A percentile compares a stretch with the other conserved stretches of the same genome.
Evolutionary conservation across 2,329 filamentous ascomycete species (phyloP).

Genomic region (Magnaporthiopsis poae): DNA sequence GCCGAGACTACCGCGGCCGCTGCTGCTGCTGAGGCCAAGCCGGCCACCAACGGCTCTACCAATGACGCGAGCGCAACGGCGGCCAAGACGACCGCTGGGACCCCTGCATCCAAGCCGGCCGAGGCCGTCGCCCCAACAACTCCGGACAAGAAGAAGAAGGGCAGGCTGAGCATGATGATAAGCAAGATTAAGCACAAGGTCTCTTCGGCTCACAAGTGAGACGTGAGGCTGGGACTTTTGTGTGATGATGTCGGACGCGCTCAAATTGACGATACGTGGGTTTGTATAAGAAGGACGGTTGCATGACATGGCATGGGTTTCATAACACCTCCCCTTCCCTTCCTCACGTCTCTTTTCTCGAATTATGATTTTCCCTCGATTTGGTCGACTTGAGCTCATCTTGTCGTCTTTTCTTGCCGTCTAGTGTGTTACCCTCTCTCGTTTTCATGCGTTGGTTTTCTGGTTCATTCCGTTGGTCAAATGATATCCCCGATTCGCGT

Average conservation of each 20-base stretch:
- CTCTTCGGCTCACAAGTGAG: conserved; percentile 13
- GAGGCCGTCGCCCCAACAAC: conserved; percentile 25
- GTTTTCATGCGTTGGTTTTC: not conserved
- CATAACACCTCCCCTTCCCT: not conserved
- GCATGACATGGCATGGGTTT: not conserved
- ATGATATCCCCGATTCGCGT: conserved; percentile 4
- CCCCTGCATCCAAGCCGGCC: conserved; percentile 16
- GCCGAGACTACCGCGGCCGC: conserved; percentile 21
- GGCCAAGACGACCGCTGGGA: conserved; percentile 10
- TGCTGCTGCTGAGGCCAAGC: conserved; percentile 12
- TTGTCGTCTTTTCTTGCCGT: not conserved
- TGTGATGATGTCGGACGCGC: conserved; percentile 1
- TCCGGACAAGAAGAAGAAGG: conserved; percentile 57
- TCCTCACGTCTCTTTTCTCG: not conserved
- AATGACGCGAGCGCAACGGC: conserved; percentile 1
- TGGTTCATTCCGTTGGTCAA: not conserved
- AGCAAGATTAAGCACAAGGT: conserved; percentile 43
- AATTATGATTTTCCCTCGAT: not conserved
- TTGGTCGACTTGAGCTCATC: not conserved
- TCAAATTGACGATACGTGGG: conserved; percentile 4
- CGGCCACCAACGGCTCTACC: conserved; percentile 9
- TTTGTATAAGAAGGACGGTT: conserved; percentile 1
- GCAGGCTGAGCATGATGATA: conserved; percentile 54
- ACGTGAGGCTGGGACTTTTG: not conserved
- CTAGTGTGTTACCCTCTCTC: not conserved